These are phyloP conservation scores for Tritrichomonas musculus DNA, from an alignment of 208 protist genomes.

Conservation along the genomic window DNA sequence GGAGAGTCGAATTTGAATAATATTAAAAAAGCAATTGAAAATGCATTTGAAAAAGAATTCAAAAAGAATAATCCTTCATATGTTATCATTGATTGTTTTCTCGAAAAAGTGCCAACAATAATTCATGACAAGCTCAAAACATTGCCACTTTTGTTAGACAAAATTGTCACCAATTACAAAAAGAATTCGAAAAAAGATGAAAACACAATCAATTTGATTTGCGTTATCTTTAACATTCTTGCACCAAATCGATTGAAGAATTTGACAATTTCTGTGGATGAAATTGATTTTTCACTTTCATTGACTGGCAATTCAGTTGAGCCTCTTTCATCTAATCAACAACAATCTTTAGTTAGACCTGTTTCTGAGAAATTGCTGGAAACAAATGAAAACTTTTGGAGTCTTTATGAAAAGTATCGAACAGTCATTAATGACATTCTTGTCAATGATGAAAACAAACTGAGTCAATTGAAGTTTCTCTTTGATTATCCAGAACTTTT, in stretches of 20 bases:
- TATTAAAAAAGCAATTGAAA: not conserved
- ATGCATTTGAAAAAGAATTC: not conserved
- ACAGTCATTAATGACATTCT: not conserved
- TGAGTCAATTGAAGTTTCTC: not conserved
- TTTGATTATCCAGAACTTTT: not conserved
- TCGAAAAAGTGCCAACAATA: not conserved
- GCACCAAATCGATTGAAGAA: not conserved
- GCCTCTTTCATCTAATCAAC: too few species aligned
- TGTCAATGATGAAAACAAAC: too few species aligned
- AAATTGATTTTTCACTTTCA: too few species aligned
- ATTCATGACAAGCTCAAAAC: not conserved
- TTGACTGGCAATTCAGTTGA: too few species aligned
- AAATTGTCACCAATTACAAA: not conserved
- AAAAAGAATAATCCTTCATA: not conserved
- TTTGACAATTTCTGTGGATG: too few species aligned
- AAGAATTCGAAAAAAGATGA: too few species aligned
- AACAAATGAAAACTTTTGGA: not conserved
- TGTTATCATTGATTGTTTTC: not conserved
- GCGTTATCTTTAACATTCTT: not conserved
- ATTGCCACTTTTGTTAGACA: not conserved
- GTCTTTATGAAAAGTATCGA: not conserved
- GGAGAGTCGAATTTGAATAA: not conserved
- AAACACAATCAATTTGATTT: not conserved
- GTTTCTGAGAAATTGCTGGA: not conserved
- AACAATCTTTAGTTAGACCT: not conserved